Evolutionary conservation across 2,329 filamentous ascomycete species (phyloP).

Genomic region (Exserohilum rostratum): DNA sequence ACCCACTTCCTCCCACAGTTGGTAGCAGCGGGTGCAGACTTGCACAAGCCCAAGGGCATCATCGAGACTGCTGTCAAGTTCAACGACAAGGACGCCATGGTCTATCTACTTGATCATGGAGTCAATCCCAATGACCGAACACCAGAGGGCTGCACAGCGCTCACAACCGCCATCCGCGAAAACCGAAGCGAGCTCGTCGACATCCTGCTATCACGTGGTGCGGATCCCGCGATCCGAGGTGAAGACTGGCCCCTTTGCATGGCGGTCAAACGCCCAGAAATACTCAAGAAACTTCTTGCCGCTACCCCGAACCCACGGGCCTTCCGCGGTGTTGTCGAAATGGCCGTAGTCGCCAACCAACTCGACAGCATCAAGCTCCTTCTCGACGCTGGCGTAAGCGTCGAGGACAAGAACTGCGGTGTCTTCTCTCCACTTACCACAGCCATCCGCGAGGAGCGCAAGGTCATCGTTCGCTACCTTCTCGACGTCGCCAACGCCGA

Average conservation of each 20-base stretch:
- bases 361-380: constrained; percentile 71
- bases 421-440: constrained; percentile 74
- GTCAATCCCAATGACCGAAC: constrained; percentile 66
- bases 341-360: constrained; percentile 70
- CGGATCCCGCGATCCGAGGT: constrained; percentile 67
- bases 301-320: constrained; percentile 64
- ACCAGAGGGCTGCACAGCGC: constrained; percentile 63
- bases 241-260: constrained; percentile 75
- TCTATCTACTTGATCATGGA: constrained; percentile 65
- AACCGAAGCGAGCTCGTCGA: constrained; percentile 66
- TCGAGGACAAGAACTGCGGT: constrained; percentile 74
- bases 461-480: constrained; percentile 66
- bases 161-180: constrained; percentile 70
- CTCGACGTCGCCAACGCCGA: constrained; percentile 67
- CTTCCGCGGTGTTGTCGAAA: constrained; percentile 71
- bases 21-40: constrained; percentile 63
- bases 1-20: constrained; percentile 66
- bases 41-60: constrained; percentile 67
- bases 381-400: constrained; percentile 67
- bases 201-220: constrained; percentile 62
- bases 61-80: constrained; percentile 67
- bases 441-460: constrained; percentile 67
- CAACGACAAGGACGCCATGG: constrained; percentile 66
- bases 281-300: constrained; percentile 64
- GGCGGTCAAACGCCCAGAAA: constrained; percentile 66